Conservation (phyloP, 164 flowering plant species). For the Dillenia turbinata region DNA sequence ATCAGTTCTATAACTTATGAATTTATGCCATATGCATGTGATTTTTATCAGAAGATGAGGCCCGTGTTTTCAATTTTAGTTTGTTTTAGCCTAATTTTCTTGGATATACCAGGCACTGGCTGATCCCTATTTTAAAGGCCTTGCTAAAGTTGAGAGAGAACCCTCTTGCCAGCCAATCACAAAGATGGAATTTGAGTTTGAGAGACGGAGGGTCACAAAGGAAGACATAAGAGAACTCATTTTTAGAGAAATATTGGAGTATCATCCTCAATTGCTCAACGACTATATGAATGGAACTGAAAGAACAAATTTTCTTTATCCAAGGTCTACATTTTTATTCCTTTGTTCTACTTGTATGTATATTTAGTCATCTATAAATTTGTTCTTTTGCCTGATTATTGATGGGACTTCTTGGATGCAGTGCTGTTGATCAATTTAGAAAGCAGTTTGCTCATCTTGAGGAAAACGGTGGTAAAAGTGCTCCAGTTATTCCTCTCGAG, state of each 20-base stretch:
- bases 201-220: conserved; percentile 78
- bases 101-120: conserved; percentile 60
- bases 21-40: not conserved
- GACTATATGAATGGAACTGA: conserved; percentile 82
- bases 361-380: not conserved
- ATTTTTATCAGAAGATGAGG: not conserved
- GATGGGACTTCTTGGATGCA: conserved; percentile 21
- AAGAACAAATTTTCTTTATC: conserved; percentile 80
- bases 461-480: conserved; percentile 76
- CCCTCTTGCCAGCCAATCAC: conserved; percentile 89
- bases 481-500: conserved; percentile 67
- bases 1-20: not conserved
- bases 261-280: conserved; percentile 84
- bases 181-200: conserved; percentile 93
- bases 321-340: conserved; percentile 44
- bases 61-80: not conserved
- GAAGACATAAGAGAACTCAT: conserved; percentile 85
- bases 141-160: conserved; percentile 80
- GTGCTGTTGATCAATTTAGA: conserved; percentile 87
- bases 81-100: not conserved
- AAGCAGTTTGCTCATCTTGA: conserved; percentile 92
- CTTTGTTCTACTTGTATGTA: not conserved
- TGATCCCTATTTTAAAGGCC: conserved; percentile 87
- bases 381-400: conserved; percentile 2
- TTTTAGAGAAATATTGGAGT: conserved; percentile 82